Evolutionary conservation across 2,329 filamentous ascomycete genomes (phyloP), one percentile per base, ranked within the genome.

Genomic region (Penicillium aurantiogriseum): DNA sequence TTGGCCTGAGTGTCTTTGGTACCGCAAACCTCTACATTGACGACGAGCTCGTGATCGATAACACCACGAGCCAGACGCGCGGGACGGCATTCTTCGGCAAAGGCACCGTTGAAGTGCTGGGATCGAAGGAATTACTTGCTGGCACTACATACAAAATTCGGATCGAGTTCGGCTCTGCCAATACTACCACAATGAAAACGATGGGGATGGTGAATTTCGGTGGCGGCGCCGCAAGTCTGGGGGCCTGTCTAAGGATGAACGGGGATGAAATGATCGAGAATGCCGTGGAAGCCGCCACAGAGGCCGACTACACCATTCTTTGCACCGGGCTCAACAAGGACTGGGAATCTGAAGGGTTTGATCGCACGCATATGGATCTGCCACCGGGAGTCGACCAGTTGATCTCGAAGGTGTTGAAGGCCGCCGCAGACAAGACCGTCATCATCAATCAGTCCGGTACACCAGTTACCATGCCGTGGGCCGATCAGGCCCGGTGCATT

Each of bases 361-460:
- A 85, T 60, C 79, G 83, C 56, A 69, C 74, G 15, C 75, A 76
- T 63, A 82, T 84, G 81, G 79, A 83, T 60, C 74, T 85, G 5
- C 83, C 83, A 45, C 79, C 71, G 29, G 77, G 71, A 56, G 78
- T 79, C 45, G 81, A 85, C 66, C 75, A 76, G 45, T 75, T 85
- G 53, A 88, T 92, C 61, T 69, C 79, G 11, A 81, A 83, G 3
- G 84, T 92, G 0, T 78, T 85, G 10, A 79, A 80, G 0, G 86
- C 81, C 1, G 91, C 91, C 68, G 78, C 85, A 8, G 85, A 86
- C 51, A 63, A 51, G 45, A 88, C 88, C 0, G 83, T 85, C 3
- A 84, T 93, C 1, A 86, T 92, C 3, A 86, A 89, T 69, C 89
- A 92, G 65, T 89, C 88, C 0, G 90, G 89, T 29, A 90, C 88